A percentile compares a stretch with the other conserved stretches of the same genome.
Conservation (phyloP, 306 rosid species). For the Gleditsia sinensis region DNA sequence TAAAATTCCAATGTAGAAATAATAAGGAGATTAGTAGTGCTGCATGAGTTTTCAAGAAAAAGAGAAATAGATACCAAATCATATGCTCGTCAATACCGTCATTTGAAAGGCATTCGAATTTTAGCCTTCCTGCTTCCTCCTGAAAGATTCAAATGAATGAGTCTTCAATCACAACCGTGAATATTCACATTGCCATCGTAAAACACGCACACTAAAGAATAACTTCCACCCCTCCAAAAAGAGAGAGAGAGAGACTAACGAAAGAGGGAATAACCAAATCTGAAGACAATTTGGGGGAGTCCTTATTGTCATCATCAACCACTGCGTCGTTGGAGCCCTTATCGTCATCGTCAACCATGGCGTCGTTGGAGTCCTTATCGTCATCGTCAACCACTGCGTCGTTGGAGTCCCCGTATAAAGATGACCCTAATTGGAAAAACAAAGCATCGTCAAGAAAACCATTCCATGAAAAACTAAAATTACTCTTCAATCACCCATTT, state of each 20-base stretch:
- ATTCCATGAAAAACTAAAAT: too few species aligned
- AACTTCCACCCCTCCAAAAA: too few species aligned
- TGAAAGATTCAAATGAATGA: slow-evolving; percentile 25
- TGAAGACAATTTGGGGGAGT: too few species aligned
- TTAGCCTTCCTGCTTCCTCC: slow-evolving; percentile 93
- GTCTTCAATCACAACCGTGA: slow-evolving; percentile 5
- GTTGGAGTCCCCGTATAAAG: slow-evolving; percentile 77
- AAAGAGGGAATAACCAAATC: too few species aligned
- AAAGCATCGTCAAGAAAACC: too few species aligned
- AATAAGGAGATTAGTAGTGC: neutral
- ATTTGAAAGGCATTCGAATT: slow-evolving; percentile 70
- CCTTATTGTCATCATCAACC: too few species aligned
- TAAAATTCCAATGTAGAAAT: neutral
- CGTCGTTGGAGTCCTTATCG: slow-evolving; percentile 65
- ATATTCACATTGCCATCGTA: neutral
- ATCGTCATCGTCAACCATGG: too few species aligned
- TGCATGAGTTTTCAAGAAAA: slow-evolving; percentile 1
- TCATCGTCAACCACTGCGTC: slow-evolving; percentile 63
- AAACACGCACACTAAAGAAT: too few species aligned
- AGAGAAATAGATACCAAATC: slow-evolving; percentile 72
- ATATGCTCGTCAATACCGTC: slow-evolving; percentile 87
- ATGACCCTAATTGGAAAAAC: too few species aligned
- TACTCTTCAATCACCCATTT: too few species aligned
- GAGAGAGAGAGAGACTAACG: too few species aligned
- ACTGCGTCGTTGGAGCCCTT: too few species aligned